phyloP scores from a whole-genome alignment of 768 basidiomycete genomes.

The Boletus pseudo-olivaceus region DNA sequence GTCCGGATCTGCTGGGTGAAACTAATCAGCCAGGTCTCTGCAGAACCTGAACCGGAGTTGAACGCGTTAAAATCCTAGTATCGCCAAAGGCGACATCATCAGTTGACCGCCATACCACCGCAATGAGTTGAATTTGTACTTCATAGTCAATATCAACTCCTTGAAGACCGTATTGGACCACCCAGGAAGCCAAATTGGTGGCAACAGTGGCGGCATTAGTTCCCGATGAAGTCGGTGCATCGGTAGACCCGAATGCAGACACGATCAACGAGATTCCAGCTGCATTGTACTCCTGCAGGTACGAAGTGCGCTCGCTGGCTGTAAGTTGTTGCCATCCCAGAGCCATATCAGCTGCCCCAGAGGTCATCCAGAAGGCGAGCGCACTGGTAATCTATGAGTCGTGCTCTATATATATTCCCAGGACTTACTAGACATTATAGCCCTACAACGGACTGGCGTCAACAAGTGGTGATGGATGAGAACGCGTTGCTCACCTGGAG shows the following conservation, averaged over 20 bases:
- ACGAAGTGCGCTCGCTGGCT: constrained; percentile 36
- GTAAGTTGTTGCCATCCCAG: constrained; percentile 41
- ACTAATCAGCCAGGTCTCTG: constrained; percentile 45
- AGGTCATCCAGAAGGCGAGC: constrained; percentile 39
- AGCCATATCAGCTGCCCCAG: constrained; percentile 44
- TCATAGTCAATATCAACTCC: constrained; percentile 57
- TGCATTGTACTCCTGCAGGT: constrained; percentile 46
- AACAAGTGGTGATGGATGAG: not conserved
- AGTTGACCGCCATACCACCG: not conserved
- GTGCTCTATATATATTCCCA: not conserved
- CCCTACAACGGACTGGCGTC: constrained; percentile 17
- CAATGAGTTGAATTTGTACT: constrained; percentile 9
- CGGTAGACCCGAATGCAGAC: constrained; percentile 47
- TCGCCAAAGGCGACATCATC: not conserved
- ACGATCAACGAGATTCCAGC: constrained; percentile 60
- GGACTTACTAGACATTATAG: constrained; percentile 33
- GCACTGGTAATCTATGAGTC: constrained; percentile 18
- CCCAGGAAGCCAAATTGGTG: constrained; percentile 41
- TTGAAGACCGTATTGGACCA: constrained; percentile 43
- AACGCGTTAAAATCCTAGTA: constrained; percentile 56
- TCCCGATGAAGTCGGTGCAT: constrained; percentile 36
- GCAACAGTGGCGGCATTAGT: constrained; percentile 37
- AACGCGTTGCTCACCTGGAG: constrained; percentile 35
- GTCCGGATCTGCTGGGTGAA: constrained; percentile 29
- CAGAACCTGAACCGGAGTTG: constrained; percentile 23